phyloP scores from a whole-genome alignment of 257 asterid genomes.

The Scutellaria minor region DNA sequence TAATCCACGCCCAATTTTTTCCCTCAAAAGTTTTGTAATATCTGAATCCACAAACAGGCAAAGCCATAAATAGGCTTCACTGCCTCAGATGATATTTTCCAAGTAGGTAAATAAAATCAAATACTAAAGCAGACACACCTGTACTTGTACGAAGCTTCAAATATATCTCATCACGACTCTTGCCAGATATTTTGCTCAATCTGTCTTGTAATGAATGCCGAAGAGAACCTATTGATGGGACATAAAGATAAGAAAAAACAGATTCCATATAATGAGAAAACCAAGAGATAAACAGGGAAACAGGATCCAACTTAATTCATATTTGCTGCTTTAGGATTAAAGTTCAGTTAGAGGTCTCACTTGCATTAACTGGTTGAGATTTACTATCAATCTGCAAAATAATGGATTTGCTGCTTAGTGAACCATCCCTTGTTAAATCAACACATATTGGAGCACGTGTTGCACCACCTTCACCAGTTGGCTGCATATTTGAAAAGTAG shows the following conservation, averaged over 20 bases:
- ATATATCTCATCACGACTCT: slow-evolving; percentile 89
- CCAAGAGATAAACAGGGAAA: slow-evolving; percentile 3
- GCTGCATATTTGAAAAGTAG: slow-evolving; percentile 50
- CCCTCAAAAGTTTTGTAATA: not conserved
- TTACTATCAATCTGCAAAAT: slow-evolving; percentile 93
- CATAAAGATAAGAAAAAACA: slow-evolving; percentile 31
- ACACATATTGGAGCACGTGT: slow-evolving; percentile 98
- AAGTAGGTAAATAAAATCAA: slow-evolving; percentile 16
- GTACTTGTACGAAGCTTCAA: slow-evolving; percentile 96
- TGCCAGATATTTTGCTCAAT: slow-evolving; percentile 83
- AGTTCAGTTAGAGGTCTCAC: slow-evolving; percentile 54
- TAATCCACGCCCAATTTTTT: slow-evolving; percentile 1
- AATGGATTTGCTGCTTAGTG: slow-evolving; percentile 85
- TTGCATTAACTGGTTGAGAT: slow-evolving; percentile 86
- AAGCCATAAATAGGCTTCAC: slow-evolving; percentile 17
- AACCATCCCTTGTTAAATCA: slow-evolving; percentile 80
- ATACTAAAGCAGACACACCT: slow-evolving; percentile 54
- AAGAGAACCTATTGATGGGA: slow-evolving; percentile 74
- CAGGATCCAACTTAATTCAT: slow-evolving; percentile 5
- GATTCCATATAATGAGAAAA: slow-evolving; percentile 30
- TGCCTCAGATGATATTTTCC: not conserved
- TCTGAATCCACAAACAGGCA: not conserved
- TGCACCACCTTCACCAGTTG: slow-evolving; percentile 99
- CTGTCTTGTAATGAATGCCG: slow-evolving; percentile 93
- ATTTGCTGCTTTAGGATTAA: slow-evolving; percentile 19